phyloP scores from a whole-genome alignment of 208 protist genomes.

The Leishmania turanica region DNA sequence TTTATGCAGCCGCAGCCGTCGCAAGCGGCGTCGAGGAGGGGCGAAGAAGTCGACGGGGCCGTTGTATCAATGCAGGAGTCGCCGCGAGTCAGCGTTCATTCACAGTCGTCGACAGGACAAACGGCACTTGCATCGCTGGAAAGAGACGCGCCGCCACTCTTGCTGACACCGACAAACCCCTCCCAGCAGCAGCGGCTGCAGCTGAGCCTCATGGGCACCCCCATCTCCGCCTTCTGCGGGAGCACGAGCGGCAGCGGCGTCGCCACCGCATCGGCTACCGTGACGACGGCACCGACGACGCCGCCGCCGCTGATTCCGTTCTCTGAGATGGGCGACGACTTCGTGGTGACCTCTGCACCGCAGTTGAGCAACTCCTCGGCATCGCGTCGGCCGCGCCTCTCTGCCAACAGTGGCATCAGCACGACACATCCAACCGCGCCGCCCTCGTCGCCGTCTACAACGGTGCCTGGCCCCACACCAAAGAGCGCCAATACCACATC shows the following conservation, averaged over 20 bases:
- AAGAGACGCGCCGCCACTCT: constrained; percentile 1
- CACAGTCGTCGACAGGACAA: not conserved
- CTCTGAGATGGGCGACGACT: constrained; percentile 16
- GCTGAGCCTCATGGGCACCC: constrained; percentile 6
- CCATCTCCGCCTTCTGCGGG: constrained; percentile 3
- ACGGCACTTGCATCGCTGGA: not conserved
- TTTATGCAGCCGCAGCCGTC: constrained; percentile 28
- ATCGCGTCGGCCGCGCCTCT: constrained; percentile 5
- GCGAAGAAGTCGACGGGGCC: constrained; percentile 3
- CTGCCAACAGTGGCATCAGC: not conserved
- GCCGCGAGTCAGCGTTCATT: not conserved
- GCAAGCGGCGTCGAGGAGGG: not conserved
- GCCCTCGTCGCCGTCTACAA: not conserved
- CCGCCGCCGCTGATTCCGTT: constrained; percentile 20
- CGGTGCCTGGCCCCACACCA: not conserved
- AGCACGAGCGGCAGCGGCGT: not conserved
- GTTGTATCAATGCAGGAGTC: not conserved
- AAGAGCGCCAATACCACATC: constrained; percentile 8
- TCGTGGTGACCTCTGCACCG: not conserved
- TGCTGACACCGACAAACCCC: constrained; percentile 13
- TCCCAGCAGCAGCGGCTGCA: constrained; percentile 9
- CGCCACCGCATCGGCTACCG: not conserved
- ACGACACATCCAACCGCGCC: not conserved
- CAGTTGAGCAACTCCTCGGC: not conserved
- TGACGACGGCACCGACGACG: not conserved